phyloP scores from a whole-genome alignment of 2,329 filamentous ascomycete genomes.

The Metarhizium guizhouense region DNA sequence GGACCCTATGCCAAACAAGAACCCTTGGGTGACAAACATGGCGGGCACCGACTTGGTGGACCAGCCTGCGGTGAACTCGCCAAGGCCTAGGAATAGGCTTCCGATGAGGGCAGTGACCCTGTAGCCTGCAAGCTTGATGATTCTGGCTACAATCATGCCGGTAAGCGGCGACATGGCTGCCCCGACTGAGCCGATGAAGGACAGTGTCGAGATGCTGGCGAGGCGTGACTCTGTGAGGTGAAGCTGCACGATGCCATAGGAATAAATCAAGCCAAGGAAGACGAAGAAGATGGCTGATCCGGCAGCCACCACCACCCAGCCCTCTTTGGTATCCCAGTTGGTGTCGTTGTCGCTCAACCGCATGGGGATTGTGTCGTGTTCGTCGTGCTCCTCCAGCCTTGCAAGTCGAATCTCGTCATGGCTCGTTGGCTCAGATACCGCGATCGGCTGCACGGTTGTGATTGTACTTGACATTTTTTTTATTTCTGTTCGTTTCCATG shows the following conservation, averaged over 20 bases:
- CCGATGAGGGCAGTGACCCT: conserved; percentile 14
- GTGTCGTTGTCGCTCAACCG: background rate
- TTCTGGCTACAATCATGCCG: conserved; percentile 18
- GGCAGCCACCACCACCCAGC: background rate
- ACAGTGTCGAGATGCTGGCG: conserved; percentile 17
- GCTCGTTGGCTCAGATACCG: background rate
- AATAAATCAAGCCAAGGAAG: conserved; percentile 22
- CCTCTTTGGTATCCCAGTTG: background rate
- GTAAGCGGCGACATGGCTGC: background rate
- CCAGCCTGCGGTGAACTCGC: conserved; percentile 20
- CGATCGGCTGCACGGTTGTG: background rate
- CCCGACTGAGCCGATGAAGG: conserved; percentile 18
- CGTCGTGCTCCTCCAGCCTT: background rate
- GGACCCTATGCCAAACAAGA: conserved; percentile 17
- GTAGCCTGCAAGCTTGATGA: conserved; percentile 16
- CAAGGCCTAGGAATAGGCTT: conserved; percentile 17
- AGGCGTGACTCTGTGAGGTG: conserved; percentile 15
- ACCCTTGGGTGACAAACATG: conserved; percentile 17
- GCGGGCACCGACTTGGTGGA: conserved; percentile 15
- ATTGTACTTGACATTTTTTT: background rate
- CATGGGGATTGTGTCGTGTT: background rate
- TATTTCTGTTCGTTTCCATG: background rate
- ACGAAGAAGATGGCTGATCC: conserved; percentile 12
- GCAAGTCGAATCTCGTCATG: background rate
- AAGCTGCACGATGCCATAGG: conserved; percentile 22